Evolutionary conservation across 768 basidiomycete species (phyloP).

Genomic region (Auricularia cornea): DNA sequence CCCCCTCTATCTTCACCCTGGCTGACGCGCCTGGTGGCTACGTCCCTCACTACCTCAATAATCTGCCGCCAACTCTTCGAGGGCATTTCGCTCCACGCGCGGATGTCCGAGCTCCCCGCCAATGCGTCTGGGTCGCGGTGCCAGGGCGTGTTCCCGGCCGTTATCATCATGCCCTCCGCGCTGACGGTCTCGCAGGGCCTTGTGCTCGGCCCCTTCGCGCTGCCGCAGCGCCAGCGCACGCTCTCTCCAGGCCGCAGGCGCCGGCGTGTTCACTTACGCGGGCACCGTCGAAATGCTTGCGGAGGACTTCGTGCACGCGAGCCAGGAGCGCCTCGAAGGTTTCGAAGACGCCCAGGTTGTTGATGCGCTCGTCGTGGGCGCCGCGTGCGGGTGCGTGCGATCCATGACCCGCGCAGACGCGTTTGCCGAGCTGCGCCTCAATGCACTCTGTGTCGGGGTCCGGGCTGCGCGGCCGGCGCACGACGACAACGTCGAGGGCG

Average conservation of each 20-base stretch:
- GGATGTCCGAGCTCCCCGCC: constrained; percentile 60
- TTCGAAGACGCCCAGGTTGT: too few relatives aligned
- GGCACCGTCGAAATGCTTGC: constrained; percentile 83
- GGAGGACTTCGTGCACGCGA: constrained; percentile 57
- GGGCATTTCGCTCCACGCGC: constrained; percentile 73
- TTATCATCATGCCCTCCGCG: constrained; percentile 28
- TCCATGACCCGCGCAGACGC: too few relatives aligned
- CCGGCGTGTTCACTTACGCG: constrained; percentile 78
- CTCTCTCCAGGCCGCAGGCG: constrained; percentile 69
- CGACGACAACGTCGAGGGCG: too few relatives aligned
- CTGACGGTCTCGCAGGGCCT: constrained; percentile 69
- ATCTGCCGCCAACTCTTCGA: constrained; percentile 81
- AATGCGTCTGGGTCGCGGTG: too few relatives aligned
- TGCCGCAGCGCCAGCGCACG: constrained; percentile 28
- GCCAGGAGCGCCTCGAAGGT: not conserved
- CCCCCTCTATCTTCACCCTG: not conserved
- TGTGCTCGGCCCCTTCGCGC: constrained; percentile 44
- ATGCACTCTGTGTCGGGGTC: too few relatives aligned
- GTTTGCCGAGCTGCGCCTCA: too few relatives aligned
- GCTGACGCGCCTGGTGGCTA: constrained; percentile 26
- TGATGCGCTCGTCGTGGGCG: not conserved
- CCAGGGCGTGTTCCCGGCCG: constrained; percentile 10
- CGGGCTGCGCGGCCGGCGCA: too few relatives aligned
- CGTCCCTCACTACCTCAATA: constrained; percentile 64
- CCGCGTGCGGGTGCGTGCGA: not conserved